Conservation (phyloP, 208 protist species). For the Wallacemonas sp. region DNA sequence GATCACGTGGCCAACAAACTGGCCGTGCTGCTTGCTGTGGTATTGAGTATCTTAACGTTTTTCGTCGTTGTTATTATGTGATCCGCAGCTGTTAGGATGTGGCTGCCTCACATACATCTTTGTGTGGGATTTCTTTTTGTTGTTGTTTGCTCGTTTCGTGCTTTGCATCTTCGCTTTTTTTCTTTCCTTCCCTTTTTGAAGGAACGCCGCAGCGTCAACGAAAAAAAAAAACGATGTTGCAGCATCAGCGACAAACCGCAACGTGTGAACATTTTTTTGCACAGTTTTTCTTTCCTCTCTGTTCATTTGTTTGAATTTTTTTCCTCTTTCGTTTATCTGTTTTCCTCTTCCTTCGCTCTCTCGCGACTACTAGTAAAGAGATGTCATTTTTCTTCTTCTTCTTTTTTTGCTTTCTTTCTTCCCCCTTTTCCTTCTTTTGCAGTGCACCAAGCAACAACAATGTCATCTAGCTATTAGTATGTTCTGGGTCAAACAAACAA, state of each 20-base stretch:
- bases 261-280: too few relatives aligned
- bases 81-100: background rate
- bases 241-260: too few relatives aligned
- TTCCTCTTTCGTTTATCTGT: background rate
- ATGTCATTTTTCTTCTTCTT: background rate
- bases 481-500: too few relatives aligned
- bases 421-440: too few relatives aligned
- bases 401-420: background rate
- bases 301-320: background rate
- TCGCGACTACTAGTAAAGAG: background rate
- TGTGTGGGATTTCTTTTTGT: too few relatives aligned
- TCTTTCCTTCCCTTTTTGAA: conserved; percentile 8
- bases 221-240: too few relatives aligned
- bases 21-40: background rate
- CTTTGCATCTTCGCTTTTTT: conserved; percentile 12
- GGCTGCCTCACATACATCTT: too few relatives aligned
- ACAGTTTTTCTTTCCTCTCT: conserved; percentile 12
- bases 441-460: too few relatives aligned
- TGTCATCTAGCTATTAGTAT: too few relatives aligned
- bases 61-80: conserved; percentile 9
- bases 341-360: background rate
- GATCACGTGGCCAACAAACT: conserved; percentile 1
- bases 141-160: background rate
- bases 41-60: background rate
- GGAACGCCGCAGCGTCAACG: too few relatives aligned